Conservation (phyloP, 2,329 filamentous ascomycete species). For the Exophiala lecanii-corni region DNA sequence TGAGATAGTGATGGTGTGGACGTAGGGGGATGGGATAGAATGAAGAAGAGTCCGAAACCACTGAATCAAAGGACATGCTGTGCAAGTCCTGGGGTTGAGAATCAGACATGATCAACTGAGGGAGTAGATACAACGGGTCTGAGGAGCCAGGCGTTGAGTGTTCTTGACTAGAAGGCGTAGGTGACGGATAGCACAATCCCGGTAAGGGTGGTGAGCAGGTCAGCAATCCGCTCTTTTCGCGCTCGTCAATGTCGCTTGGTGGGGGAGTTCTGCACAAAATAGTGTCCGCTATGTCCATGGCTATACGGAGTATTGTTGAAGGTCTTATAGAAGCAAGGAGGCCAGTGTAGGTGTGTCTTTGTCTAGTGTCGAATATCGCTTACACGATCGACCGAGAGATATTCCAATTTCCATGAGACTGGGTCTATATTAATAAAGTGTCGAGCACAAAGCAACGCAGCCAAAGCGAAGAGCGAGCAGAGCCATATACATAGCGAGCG, state of each 20-base stretch:
- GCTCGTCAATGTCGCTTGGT: slow-evolving; percentile 26
- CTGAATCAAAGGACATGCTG: slow-evolving; percentile 18
- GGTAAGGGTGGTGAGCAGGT: slow-evolving; percentile 22
- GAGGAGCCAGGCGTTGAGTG: slow-evolving; percentile 20
- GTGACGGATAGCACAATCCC: slow-evolving; percentile 24
- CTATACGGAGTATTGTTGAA: no score
- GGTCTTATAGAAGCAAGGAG: slow-evolving; percentile 6
- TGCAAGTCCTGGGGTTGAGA: slow-evolving; percentile 17
- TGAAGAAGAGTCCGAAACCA: slow-evolving; percentile 18
- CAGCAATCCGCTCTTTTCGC: slow-evolving; percentile 23
- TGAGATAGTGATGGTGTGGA: slow-evolving; percentile 16
- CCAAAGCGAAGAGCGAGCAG: neutral
- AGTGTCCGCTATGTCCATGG: slow-evolving; percentile 17
- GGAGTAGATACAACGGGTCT: slow-evolving; percentile 19
- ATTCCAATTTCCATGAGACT: no score
- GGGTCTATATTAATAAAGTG: no score
- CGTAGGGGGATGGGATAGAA: slow-evolving; percentile 22
- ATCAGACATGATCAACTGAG: slow-evolving; percentile 15
- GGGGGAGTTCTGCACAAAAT: slow-evolving; percentile 26
- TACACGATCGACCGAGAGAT: no score
- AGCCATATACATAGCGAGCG: neutral
- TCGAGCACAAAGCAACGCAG: no score
- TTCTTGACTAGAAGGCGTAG: slow-evolving; percentile 23
- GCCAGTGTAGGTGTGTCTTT: neutral
- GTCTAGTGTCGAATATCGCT: no score